Base-by-base conservation (phyloP, 495 filamentous ascomycete species). In the Hypoxylon fuscum region DNA sequence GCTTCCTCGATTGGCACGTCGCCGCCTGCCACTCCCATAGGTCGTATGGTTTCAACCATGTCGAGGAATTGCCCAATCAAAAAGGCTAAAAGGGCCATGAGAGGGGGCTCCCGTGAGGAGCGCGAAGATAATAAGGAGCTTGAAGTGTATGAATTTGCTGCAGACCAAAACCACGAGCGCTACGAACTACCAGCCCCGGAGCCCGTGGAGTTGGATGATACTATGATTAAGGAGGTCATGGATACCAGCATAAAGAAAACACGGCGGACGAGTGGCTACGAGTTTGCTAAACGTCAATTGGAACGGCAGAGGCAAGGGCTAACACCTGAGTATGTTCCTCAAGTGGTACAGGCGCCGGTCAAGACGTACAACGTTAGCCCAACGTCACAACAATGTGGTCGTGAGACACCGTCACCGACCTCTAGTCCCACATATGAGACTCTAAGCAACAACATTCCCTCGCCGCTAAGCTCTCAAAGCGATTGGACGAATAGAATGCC, bases 141-240 rank as follows among this genome's bases (percentile, higher is more conserved):
- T 12, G 49, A 74, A 20, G 69, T 75, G 4, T 72, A 69, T 21
- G 80, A 82, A 61, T 79, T 83, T 4, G 77, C 68, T 9, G 78
- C 79, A 5, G 78, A 82, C 46, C 71, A 64, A 52, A 70, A 64
- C 32, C 79, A 82, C 54, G 80, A 80, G 61, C 63, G 80, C 5
- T 82, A 80, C 45, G 79, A 83, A 57, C 67, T 84, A 50, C 76
- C 80, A 14, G 80, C 73, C 9, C 73, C 77, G 8, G 77, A 75
- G 11, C 80, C 80, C 1, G 78, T 77, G 17, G 81, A 84, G 64
- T 69, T 84, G 22, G 81, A 83, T 37, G 76, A 73, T 44, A 75
- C 65, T 5, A 59, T 72, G 20, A 62, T 62, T 9, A 76, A 73
- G 21, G 71, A 75, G 6, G 69, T 72, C 2, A 72, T 75, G 12